A percentile compares a stretch with the other conserved stretches of the same genome.
Conservation (phyloP, 1,284 basidiomycete species). For the Rhodotorula sp. region DNA sequence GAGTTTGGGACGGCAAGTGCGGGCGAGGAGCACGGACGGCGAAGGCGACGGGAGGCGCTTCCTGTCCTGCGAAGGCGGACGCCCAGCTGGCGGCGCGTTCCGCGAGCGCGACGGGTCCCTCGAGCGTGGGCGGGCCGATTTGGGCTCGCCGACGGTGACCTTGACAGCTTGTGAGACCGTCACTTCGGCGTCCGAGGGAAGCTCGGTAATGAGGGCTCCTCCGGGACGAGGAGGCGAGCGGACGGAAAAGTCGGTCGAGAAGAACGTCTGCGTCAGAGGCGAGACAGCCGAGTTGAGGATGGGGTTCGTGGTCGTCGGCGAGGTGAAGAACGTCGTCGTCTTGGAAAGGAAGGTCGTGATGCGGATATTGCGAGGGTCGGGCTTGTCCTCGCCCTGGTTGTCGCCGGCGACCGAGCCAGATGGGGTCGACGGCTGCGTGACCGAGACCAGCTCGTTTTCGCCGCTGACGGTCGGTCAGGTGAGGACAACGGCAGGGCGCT, state of each 20-base stretch:
- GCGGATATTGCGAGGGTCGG: background rate
- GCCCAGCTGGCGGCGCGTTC: too few relatives aligned
- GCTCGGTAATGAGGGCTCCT: conserved; percentile 12
- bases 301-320: conserved; percentile 5
- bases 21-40: background rate
- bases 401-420: background rate
- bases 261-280: conserved; percentile 26
- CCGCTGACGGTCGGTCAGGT: conserved; percentile 10
- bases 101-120: background rate
- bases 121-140: background rate
- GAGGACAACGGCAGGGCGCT: conserved; percentile 4
- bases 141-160: background rate
- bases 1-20: background rate
- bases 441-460: conserved; percentile 7
- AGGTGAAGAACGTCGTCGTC: conserved; percentile 6
- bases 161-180: background rate
- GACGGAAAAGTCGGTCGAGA: background rate
- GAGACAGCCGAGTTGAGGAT: conserved; percentile 13
- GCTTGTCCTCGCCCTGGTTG: background rate
- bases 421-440: conserved; percentile 2
- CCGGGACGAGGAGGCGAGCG: conserved; percentile 8
- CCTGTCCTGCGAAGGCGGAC: too few relatives aligned
- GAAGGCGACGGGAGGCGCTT: background rate
- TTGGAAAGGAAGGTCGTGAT: conserved; percentile 13
- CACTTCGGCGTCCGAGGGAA: conserved; percentile 12